phyloP scores from a whole-genome alignment of 164 flowering plant species.

The Stephania japonica region DNA sequence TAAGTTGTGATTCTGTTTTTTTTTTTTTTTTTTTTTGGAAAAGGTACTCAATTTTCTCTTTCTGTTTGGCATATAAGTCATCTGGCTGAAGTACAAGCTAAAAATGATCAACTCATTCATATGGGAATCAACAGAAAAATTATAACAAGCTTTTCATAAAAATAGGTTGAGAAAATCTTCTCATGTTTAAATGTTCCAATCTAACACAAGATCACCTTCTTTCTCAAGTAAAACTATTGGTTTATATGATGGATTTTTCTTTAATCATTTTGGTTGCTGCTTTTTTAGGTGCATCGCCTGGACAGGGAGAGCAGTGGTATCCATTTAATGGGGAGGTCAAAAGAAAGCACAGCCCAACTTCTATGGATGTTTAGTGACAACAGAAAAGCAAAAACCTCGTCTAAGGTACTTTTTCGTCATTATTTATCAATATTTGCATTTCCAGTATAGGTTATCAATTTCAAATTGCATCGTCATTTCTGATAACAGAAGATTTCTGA shows the following conservation, averaged over 20 bases:
- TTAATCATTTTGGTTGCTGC: background rate
- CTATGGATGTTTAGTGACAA: conserved; percentile 60
- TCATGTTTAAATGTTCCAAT: too few relatives aligned
- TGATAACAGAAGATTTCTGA: background rate
- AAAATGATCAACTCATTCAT: too few relatives aligned
- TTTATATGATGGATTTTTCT: background rate
- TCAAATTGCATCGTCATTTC: background rate
- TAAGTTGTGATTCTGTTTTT: background rate
- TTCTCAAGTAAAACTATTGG: too few relatives aligned
- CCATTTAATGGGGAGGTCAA: conserved; percentile 76
- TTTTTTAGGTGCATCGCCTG: conserved; percentile 77
- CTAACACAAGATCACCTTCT: too few relatives aligned
- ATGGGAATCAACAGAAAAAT: too few relatives aligned
- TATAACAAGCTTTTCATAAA: too few relatives aligned
- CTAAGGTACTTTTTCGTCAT: conserved; percentile 40
- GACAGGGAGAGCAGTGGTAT: conserved; percentile 93
- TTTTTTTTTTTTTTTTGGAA: background rate
- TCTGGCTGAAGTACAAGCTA: too few relatives aligned
- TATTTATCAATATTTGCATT: background rate
- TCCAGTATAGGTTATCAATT: background rate
- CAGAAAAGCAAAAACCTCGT: conserved; percentile 35
- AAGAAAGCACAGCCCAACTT: conserved; percentile 54
- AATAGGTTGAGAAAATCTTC: too few relatives aligned
- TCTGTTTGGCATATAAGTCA: too few relatives aligned
- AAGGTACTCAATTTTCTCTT: too few relatives aligned